phyloP scores from a whole-genome alignment of 495 filamentous ascomycete genomes.

The Geoglossum glabrum region DNA sequence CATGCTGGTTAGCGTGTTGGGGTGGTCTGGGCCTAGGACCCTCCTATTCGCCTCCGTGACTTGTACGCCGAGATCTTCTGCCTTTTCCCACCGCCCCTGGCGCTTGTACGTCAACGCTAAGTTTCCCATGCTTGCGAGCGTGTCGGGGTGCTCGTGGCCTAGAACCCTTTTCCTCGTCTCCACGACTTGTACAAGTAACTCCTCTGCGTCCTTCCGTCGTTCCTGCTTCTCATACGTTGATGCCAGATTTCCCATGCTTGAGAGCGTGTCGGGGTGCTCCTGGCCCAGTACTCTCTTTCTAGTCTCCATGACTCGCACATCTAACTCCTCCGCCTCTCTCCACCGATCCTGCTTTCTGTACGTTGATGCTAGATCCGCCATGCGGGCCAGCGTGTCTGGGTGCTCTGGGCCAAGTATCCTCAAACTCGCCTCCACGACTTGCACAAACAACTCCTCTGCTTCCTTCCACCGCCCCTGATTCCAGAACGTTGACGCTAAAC shows the following conservation, averaged over 20 bases:
- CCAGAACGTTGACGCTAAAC: background rate
- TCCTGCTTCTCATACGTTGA: background rate
- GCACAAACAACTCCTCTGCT: background rate
- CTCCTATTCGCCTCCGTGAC: background rate
- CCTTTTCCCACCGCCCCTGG: background rate
- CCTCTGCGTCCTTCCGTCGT: background rate
- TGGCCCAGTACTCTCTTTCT: background rate
- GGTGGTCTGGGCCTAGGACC: slow-evolving; percentile 1
- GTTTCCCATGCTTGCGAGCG: background rate
- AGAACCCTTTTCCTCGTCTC: background rate
- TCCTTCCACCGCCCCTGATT: background rate
- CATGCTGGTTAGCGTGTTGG: background rate
- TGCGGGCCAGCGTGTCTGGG: background rate
- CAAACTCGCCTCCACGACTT: background rate
- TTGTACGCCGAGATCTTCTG: background rate
- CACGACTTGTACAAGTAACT: background rate
- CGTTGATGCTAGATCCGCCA: background rate
- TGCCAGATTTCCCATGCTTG: background rate
- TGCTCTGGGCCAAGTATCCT: background rate
- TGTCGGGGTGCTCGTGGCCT: background rate
- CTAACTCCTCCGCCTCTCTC: background rate
- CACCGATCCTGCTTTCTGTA: background rate
- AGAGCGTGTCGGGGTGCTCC: background rate
- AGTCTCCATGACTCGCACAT: background rate
- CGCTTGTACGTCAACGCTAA: background rate